These are phyloP conservation scores for Coelastrella sp. DNA, from an alignment of 139 green algal genomes.

Conservation along the genomic window DNA sequence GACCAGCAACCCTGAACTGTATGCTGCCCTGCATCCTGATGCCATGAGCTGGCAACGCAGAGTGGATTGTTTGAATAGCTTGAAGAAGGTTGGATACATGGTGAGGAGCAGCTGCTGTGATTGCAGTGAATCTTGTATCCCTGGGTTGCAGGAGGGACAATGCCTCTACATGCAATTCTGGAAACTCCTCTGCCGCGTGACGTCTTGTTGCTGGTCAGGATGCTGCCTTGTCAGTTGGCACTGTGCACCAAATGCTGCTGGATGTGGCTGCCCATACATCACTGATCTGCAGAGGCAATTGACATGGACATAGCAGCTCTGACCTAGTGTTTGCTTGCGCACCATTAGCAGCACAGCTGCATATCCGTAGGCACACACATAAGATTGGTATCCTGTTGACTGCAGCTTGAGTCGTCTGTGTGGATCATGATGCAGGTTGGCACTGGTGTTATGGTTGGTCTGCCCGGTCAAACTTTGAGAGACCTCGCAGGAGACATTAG, in stretches of 20 bases:
- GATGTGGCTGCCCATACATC: not conserved
- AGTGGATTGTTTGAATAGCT: constrained; percentile 58
- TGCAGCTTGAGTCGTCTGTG: not conserved
- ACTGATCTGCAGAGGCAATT: too few species aligned
- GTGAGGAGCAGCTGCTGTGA: too few species aligned
- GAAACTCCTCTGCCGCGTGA: too few species aligned
- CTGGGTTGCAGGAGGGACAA: not conserved
- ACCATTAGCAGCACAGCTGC: too few species aligned
- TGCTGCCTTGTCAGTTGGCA: not conserved
- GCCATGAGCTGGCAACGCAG: constrained; percentile 63
- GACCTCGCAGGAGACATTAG: constrained; percentile 73
- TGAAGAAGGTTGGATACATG: constrained; percentile 66
- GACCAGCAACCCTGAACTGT: constrained; percentile 75
- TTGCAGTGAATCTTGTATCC: not conserved
- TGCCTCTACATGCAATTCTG: too few species aligned
- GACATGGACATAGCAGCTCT: too few species aligned
- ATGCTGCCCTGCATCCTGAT: constrained; percentile 66
- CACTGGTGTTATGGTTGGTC: constrained; percentile 78
- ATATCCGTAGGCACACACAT: too few species aligned
- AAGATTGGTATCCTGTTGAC: too few species aligned
- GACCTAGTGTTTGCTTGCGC: too few species aligned
- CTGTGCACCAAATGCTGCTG: not conserved
- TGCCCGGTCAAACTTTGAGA: constrained; percentile 73
- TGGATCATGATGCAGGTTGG: constrained; percentile 50
- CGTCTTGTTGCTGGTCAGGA: not conserved